Evolutionary conservation across 2,329 filamentous ascomycete species (phyloP).

Genomic region (Colletotrichum echinochloae): DNA sequence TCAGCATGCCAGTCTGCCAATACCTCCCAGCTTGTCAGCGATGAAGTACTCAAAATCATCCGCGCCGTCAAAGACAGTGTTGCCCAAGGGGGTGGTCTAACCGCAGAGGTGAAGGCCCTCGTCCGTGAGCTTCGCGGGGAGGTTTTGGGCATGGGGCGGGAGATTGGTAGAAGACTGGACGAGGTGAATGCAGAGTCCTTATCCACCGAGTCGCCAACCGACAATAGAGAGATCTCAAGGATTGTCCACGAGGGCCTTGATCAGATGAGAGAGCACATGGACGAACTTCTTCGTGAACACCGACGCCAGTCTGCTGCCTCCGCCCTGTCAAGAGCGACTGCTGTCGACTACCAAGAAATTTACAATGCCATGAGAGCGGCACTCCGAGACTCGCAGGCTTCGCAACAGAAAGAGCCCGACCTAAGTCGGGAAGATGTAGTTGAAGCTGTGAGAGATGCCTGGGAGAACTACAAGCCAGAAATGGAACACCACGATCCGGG

Average conservation of each 20-base stretch:
- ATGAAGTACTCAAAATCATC: slow-evolving; percentile 86
- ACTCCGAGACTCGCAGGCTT: slow-evolving; percentile 69
- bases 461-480: slow-evolving; percentile 94
- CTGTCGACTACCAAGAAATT: slow-evolving; percentile 83
- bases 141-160: slow-evolving; percentile 93
- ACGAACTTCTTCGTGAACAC: slow-evolving; percentile 81
- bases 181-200: slow-evolving; percentile 59
- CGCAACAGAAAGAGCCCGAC: slow-evolving; percentile 58
- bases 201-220: slow-evolving; percentile 56
- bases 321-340: slow-evolving; percentile 68
- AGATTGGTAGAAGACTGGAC: slow-evolving; percentile 88
- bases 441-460: slow-evolving; percentile 87
- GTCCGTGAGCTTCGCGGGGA: slow-evolving; percentile 92
- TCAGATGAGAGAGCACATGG: slow-evolving; percentile 87
- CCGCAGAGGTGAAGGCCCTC: slow-evolving; percentile 90
- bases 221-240: slow-evolving; percentile 77
- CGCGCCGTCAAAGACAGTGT: slow-evolving; percentile 92
- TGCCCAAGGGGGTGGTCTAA: slow-evolving; percentile 86
- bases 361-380: slow-evolving; percentile 87
- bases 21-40: slow-evolving; percentile 71
- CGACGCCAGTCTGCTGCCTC: slow-evolving; percentile 76
- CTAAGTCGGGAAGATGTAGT: slow-evolving; percentile 86
- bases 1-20: slow-evolving; percentile 60
- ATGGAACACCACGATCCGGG: slow-evolving; percentile 92
- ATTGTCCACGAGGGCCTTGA: slow-evolving; percentile 85